Evolutionary conservation across 2,329 filamentous ascomycete genomes (phyloP), one percentile per base, ranked within the genome.

Genomic region (Juglanconis sp.): DNA sequence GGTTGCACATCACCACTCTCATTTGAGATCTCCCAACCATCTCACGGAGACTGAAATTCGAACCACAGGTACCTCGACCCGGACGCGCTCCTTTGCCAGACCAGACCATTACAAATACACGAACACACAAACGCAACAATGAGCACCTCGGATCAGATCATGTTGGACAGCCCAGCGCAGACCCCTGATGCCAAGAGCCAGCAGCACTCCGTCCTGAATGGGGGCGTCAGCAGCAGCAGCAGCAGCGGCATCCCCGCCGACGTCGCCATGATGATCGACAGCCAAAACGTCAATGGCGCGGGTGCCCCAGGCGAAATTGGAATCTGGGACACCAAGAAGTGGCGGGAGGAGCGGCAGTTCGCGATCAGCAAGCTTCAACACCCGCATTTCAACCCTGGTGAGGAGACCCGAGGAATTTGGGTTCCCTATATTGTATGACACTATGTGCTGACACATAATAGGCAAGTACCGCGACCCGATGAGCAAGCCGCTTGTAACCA

Each of bases 391-490:
- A 78, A 76, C 57, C 74, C 77, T 5, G 71, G 81, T 82, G 69
- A 65, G 77, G 9, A 11, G 30, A 3, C 34, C 34, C 13, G 11
- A 7, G 30, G 6, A 9, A 13, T 9, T 31, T 38, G 31, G 7
- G 17, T 13, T 32, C 1, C 17, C 24, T 4, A 3, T 36, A 11
- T 5, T 9, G 30, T 4, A 30, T 24, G 4, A 30, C 9, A 30
- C 11, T 24, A 4, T 44, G 9, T 58, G 56, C 61, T 62, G 32
- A 56, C n/a, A n/a, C 10, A 15, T 9, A 36, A 1, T 56, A 73
- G 72, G 68, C 56, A 73, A 78, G 42, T 81, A 78, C 55, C 74
- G 75, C 7, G 80, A 84, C 61, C 81, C 81, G 36, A 70, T 84
- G 58, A 65, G 74, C 13, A 73, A 76, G 15, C 61, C 61, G 34